Conservation (phyloP, 176 grass and related monocot genomes). For the Phyllostachys edulis region DNA sequence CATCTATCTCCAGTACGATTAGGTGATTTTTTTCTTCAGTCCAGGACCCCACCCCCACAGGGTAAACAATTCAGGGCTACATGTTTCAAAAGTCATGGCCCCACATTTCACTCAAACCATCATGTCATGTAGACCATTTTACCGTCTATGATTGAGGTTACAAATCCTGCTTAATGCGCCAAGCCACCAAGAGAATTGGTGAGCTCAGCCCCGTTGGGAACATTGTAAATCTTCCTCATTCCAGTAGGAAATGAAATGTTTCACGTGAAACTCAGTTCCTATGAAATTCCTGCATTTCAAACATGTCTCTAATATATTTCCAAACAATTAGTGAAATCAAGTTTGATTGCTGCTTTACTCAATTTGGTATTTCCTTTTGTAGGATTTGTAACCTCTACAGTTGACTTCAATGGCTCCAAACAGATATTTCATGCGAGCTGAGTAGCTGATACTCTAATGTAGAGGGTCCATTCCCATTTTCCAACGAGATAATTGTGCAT, state of each 20-base stretch:
- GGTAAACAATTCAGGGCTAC: neutral
- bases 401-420: neutral
- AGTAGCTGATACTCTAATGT: neutral
- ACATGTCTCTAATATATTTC: neutral
- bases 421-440: neutral
- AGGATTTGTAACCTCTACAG: neutral
- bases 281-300: neutral
- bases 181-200: neutral
- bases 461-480: neutral
- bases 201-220: neutral
- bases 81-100: neutral
- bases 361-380: neutral
- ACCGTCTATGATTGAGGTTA: constrained; percentile 22
- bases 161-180: neutral
- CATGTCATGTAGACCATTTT: neutral
- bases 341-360: neutral
- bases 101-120: neutral
- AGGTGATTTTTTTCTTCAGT: neutral
- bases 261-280: neutral
- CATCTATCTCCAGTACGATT: neutral
- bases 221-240: neutral
- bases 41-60: neutral
- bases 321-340: neutral
- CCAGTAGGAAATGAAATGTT: neutral
- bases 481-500: neutral